A percentile compares a stretch with the other conserved stretches of the same genome.
Evolutionary conservation across 1,139 yeast genomes (phyloP).

Genomic region (Protomyces inouyei): DNA sequence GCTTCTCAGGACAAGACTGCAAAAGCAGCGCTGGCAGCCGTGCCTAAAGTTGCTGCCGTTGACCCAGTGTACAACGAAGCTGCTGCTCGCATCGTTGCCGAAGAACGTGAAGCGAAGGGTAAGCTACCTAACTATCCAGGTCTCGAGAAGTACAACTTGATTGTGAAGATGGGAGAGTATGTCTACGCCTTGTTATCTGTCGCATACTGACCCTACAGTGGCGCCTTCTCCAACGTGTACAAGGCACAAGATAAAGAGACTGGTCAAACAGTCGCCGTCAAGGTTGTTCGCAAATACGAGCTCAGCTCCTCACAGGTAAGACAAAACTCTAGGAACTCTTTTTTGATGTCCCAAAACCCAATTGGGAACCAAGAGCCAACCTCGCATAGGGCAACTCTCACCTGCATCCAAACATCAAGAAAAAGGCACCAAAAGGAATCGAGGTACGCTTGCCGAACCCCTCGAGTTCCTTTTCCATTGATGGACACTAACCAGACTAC

Average conservation of each 20-base stretch:
- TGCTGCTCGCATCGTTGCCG: constrained; percentile 57
- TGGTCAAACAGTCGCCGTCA: constrained; percentile 65
- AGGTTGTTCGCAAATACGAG: constrained; percentile 70
- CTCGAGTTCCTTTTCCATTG: background rate
- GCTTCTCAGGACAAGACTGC: constrained; percentile 13
- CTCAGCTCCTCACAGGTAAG: constrained; percentile 46
- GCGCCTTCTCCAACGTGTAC: constrained; percentile 86
- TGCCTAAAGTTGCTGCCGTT: constrained; percentile 1
- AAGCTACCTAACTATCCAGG: constrained; percentile 49
- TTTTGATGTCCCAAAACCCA: background rate
- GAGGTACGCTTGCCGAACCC: constrained; percentile 35
- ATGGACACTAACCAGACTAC: background rate
- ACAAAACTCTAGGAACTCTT: constrained; percentile 30
- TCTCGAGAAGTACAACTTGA: constrained; percentile 44
- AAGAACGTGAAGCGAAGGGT: constrained; percentile 48
- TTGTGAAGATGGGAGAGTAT: constrained; percentile 46
- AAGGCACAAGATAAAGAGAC: constrained; percentile 55
- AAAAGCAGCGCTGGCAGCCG: constrained; percentile 7
- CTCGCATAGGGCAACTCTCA: constrained; percentile 25
- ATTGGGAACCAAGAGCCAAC: constrained; percentile 20
- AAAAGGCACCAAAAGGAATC: constrained; percentile 36
- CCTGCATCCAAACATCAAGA: constrained; percentile 33
- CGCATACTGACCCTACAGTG: constrained; percentile 45
- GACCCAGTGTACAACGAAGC: constrained; percentile 40
- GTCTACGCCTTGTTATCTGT: background rate